A percentile compares a stretch with the other conserved stretches of the same genome.
These are phyloP conservation scores for Leptomonas pyrrhocoris DNA, from an alignment of 208 protist genomes.

Conservation along the genomic window DNA sequence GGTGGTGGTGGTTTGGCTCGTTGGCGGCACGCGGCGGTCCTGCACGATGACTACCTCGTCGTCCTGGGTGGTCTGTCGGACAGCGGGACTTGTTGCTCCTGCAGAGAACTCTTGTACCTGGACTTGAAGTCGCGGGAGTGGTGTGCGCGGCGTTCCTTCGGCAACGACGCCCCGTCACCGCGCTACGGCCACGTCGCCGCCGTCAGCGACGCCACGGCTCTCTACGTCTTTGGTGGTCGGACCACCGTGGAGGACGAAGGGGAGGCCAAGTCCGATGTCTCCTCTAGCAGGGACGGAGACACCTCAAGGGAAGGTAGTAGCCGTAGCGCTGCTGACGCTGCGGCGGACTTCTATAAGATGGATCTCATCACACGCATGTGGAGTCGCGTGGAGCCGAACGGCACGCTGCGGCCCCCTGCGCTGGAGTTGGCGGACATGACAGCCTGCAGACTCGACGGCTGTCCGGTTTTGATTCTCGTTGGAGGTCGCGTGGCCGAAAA, in stretches of 20 bases:
- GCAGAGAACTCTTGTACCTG: constrained; percentile 51
- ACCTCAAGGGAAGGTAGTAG: background rate
- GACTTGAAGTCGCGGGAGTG: constrained; percentile 49
- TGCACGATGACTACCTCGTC: constrained; percentile 66
- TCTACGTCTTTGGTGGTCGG: constrained; percentile 59
- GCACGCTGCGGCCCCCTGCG: constrained; percentile 52
- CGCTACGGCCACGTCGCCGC: constrained; percentile 65
- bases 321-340: background rate
- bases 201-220: constrained; percentile 12
- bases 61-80: constrained; percentile 54
- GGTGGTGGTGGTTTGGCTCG: constrained; percentile 22
- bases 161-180: constrained; percentile 43
- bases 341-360: constrained; percentile 63
- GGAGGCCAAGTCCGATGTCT: background rate
- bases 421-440: constrained; percentile 65
- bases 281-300: background rate
- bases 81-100: constrained; percentile 26
- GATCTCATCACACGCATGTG: constrained; percentile 65
- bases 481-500: constrained; percentile 30
- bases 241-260: background rate
- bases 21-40: constrained; percentile 64
- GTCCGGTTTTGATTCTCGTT: constrained; percentile 57
- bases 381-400: constrained; percentile 53
- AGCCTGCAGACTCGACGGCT: constrained; percentile 36
- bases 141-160: constrained; percentile 38